Base-by-base conservation (phyloP, 2,329 filamentous ascomycete species). In the Blumeriella jaapii region DNA sequence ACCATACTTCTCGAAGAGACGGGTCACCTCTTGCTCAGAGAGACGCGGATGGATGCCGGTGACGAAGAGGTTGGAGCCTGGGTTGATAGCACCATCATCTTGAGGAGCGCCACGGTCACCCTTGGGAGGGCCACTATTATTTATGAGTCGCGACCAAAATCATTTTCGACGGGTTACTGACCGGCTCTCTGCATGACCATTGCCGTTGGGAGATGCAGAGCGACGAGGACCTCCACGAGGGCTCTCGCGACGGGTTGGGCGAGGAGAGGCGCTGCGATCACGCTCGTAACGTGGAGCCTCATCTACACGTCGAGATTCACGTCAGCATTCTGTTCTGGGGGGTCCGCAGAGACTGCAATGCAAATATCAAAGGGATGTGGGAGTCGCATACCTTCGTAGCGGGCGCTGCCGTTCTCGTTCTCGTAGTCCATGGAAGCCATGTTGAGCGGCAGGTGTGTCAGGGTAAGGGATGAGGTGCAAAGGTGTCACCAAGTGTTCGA, bases 1-100 rank as follows among this genome's bases (percentile, higher is more conserved):
- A 51, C 91, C 91, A 55, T 96, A 96, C 65, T 96, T 98, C 65
- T 95, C 86, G 57, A 98, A 98, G 48, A 98, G 78, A 59, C 86
- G 86, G 36, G 82, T 82, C 43, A 98, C 84, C 58, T 96, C 91
- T 11, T 78, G 73, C 61, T 98, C 91, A 30, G 74, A 78, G 48
- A 98, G 74, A 54, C 83, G 82, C 39, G 91, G 91, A 60, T 96
- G 86, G 49, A 98, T 98, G 52, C 91, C 91, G 46, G 91, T 98
- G 49, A 98, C 91, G 61, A 98, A 98, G 41, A 98, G 81, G 67
- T 98, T 98, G 49, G 91, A 95, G 51, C 91, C 91, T 45, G 86
- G 82, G 65, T 98, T 98, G 56, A 82, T 59, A 45, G 87, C 80
- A 50, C 81, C 82, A 53, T 84, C 80, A 51, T 93, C 84, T 43